Evolutionary conservation across 768 basidiomycete species (phyloP), one percentile per base, ranked within the genome.

Genomic region (Galerina marginata): DNA sequence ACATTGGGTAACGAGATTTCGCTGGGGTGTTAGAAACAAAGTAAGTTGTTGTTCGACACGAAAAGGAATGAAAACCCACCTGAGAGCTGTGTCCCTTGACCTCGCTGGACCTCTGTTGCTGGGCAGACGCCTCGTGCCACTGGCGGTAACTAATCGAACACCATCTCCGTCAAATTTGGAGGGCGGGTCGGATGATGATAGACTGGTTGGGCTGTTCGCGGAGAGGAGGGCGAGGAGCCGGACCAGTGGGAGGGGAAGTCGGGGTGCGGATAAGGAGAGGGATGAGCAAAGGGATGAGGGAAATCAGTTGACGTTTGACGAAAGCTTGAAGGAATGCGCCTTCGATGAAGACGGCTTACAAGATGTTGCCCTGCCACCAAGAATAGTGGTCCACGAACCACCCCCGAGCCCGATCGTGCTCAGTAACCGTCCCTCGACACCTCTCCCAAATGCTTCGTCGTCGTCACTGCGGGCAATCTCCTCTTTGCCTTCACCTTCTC

Each of bases 61-160:
- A 20, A 20, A 20, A 20, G 20, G 20, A 20, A 20, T 20, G 20
- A 20, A 20, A 20, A 20, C 20, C 20, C 20, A 20, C 20, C 20
- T 20, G 20, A 20, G 20, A 20, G 20, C 20, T 20, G 20, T 20
- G 20, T 67, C 63, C 4, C 71, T 71, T 1, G 70, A 74, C 20
- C 67, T 68, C 5, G 65, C 67, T 26, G 53, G 63, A 33, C 15
- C 38, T 46, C 9, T 49, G 42, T 48, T 49, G 33, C 5, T 37
- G 4, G 67, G 65, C 1, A 39, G 45, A 23, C 54, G 49, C 29
- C 33, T 57, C 6, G 66, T 58, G 10, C 66, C 65, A 2, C 61
- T 69, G 6, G 63, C 60, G 2, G 64, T 71, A 9, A 60, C 65
- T 9, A 71, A 73, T 54, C 62, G 71, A 20, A 73, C 71, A n/a